These are phyloP conservation scores for Tilletia walkeri DNA, from an alignment of 1,284 basidiomycete genomes.

Conservation along the genomic window DNA sequence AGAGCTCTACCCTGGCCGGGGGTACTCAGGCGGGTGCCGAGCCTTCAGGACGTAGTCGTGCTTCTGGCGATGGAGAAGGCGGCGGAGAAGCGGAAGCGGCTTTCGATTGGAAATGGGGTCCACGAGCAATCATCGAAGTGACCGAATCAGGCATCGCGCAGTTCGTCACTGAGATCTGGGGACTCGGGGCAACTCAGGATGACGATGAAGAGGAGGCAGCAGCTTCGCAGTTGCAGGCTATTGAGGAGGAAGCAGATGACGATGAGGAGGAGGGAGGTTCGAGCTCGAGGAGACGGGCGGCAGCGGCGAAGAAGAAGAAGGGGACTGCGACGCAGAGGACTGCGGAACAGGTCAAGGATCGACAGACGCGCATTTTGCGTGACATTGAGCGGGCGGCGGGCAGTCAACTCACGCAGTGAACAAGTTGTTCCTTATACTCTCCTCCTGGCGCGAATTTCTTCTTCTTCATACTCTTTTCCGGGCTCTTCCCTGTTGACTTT, in stretches of 20 bases:
- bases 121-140: constrained; percentile 50
- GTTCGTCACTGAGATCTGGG: constrained; percentile 44
- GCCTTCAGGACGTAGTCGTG: neutral
- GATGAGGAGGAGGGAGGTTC: neutral
- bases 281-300: neutral
- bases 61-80: constrained; percentile 20
- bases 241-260: neutral
- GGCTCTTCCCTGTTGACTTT: no score
- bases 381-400: constrained; percentile 16
- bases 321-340: neutral
- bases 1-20: neutral
- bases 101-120: constrained; percentile 55
- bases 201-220: constrained; percentile 22
- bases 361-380: constrained; percentile 2
- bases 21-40: neutral
- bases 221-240: neutral
- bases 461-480: no score
- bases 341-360: neutral
- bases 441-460: no score
- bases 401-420: constrained; percentile 7
- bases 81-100: constrained; percentile 41
- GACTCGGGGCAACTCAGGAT: constrained; percentile 22
- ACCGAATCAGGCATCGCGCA: constrained; percentile 47
- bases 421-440: no score
- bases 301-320: constrained; percentile 8